Evolutionary conservation across 176 grass and related monocot genomes (phyloP).

Genomic region (Avena atlantica): DNA sequence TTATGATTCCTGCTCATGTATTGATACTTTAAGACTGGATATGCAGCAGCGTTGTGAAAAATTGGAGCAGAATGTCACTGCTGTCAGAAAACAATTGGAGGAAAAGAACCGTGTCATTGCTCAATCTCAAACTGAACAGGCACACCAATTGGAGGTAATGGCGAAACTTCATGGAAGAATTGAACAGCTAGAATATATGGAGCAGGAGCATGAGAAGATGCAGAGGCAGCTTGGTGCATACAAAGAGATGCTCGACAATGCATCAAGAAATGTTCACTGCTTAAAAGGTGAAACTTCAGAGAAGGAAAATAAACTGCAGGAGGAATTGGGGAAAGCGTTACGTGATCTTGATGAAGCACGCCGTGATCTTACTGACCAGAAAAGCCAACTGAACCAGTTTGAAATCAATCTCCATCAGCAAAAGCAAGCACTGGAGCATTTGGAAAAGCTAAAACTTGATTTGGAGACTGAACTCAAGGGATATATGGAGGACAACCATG

Average conservation of each 20-base stretch:
- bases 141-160: constrained; percentile 41
- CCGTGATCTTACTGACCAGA: constrained; percentile 45
- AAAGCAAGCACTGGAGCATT: constrained; percentile 47
- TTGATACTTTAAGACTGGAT: constrained; percentile 46
- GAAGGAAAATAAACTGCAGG: constrained; percentile 60
- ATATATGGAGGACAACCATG: constrained; percentile 42
- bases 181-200: constrained; percentile 54
- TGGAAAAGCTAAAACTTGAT: constrained; percentile 51
- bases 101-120: constrained; percentile 45
- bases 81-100: constrained; percentile 49
- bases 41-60: constrained; percentile 47
- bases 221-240: constrained; percentile 57
- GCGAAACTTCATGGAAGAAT: constrained; percentile 49
- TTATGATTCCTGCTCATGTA: constrained; percentile 48
- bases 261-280: constrained; percentile 49
- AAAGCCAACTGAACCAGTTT: constrained; percentile 45
- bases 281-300: constrained; percentile 62
- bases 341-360: constrained; percentile 60
- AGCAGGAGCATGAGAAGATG: constrained; percentile 52
- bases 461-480: constrained; percentile 50
- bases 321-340: constrained; percentile 48
- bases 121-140: constrained; percentile 49
- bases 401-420: constrained; percentile 51
- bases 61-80: constrained; percentile 41
- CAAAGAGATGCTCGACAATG: constrained; percentile 62